These are phyloP conservation scores for Albatrellus ellisii DNA, from an alignment of 768 basidiomycete genomes.

Conservation along the genomic window DNA sequence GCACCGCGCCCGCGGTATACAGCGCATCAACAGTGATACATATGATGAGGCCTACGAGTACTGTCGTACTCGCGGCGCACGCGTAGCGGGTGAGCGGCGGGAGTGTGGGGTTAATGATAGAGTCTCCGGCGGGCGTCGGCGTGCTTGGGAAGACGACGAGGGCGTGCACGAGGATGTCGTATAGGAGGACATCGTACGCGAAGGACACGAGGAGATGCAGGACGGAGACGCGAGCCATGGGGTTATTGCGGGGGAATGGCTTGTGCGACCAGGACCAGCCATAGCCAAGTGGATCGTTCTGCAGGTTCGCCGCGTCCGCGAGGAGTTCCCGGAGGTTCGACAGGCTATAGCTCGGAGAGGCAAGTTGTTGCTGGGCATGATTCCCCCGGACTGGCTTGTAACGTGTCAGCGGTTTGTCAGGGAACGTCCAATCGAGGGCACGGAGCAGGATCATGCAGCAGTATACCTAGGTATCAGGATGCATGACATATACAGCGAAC, in stretches of 20 bases:
- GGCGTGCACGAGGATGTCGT: conserved; percentile 5
- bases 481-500: not conserved
- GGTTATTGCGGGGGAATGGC: not conserved
- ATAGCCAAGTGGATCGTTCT: conserved; percentile 7
- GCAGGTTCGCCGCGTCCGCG: conserved; percentile 8
- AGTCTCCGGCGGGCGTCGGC: conserved; percentile 1
- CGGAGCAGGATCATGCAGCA: conserved; percentile 1
- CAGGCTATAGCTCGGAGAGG: not conserved
- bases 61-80: not conserved
- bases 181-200: not conserved
- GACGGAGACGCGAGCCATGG: not conserved
- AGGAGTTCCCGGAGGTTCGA: conserved; percentile 4
- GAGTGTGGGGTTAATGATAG: conserved; percentile 1
- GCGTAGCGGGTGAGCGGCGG: not conserved
- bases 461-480: conserved; percentile 2
- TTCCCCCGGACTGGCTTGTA: conserved; percentile 2
- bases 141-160: not conserved
- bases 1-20: conserved; percentile 16
- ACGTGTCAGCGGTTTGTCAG: not conserved
- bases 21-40: conserved; percentile 9
- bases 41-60: conserved; percentile 5
- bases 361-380: not conserved
- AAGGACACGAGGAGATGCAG: not conserved
- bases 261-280: conserved; percentile 10
- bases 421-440: conserved; percentile 9